Conservation (phyloP, 148 eudicot species). For the Nyssa sinensis region DNA sequence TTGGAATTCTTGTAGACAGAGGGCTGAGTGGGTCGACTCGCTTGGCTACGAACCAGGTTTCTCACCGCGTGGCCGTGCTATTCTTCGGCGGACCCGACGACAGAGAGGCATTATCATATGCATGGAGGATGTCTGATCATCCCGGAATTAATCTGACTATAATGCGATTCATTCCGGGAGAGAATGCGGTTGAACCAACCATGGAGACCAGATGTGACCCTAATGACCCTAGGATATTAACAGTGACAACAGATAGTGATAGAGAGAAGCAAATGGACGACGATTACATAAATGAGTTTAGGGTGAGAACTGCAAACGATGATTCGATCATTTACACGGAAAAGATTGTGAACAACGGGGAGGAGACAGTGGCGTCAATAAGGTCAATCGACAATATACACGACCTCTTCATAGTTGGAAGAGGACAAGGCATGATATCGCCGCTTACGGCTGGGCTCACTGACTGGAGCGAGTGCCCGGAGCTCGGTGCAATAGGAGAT, state of each 20-base stretch:
- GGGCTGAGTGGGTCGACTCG: conserved; percentile 37
- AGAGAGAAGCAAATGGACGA: conserved; percentile 60
- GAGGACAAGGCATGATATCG: conserved; percentile 69
- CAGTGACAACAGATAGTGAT: conserved; percentile 54
- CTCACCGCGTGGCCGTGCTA: conserved; percentile 16
- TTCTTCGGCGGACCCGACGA: conserved; percentile 40
- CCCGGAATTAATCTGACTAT: background rate
- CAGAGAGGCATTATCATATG: conserved; percentile 27
- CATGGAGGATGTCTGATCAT: conserved; percentile 20
- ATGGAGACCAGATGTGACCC: conserved; percentile 29
- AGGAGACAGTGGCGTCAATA: conserved; percentile 72
- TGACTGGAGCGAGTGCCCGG: conserved; percentile 96
- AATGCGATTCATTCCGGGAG: conserved; percentile 31
- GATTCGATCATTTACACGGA: conserved; percentile 46
- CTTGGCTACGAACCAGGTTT: conserved; percentile 14
- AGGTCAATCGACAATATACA: conserved; percentile 53
- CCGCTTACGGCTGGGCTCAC: conserved; percentile 89
- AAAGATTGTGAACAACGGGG: conserved; percentile 60
- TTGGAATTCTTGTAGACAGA: conserved; percentile 36
- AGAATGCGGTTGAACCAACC: conserved; percentile 28
- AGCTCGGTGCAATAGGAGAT: conserved; percentile 87
- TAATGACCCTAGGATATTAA: conserved; percentile 36
- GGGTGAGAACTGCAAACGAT: conserved; percentile 33
- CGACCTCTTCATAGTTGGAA: conserved; percentile 75
- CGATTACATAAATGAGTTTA: conserved; percentile 55